Evolutionary conservation across 768 basidiomycete species (phyloP).

Genomic region (Suillus variegatus): DNA sequence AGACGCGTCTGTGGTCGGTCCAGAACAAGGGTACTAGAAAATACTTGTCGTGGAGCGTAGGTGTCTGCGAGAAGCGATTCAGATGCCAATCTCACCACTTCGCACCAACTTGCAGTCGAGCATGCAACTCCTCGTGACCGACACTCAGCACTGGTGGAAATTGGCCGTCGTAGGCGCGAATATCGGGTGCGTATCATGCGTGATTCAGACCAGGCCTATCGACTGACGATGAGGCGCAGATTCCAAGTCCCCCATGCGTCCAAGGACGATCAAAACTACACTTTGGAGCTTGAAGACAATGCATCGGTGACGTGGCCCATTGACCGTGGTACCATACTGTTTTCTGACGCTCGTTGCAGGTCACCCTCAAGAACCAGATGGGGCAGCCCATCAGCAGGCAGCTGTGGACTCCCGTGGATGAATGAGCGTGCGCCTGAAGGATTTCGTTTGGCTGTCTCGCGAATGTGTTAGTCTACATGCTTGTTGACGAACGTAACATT

Average conservation of each 20-base stretch:
- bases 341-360: background rate
- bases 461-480: too few species aligned
- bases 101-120: background rate
- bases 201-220: background rate
- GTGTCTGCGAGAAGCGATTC: background rate
- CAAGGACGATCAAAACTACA: too few species aligned
- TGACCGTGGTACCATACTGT: background rate
- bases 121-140: background rate
- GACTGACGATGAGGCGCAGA: background rate
- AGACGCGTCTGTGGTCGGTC: background rate
- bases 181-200: background rate
- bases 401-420: background rate
- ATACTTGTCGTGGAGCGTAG: background rate
- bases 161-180: accelerated
- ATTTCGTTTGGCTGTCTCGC: too few species aligned
- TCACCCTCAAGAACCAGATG: background rate
- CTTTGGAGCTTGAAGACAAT: background rate
- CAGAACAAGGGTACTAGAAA: background rate
- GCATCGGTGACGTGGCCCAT: background rate
- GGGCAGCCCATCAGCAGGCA: accelerated
- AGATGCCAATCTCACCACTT: background rate
- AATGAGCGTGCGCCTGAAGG: background rate
- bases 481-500: background rate
- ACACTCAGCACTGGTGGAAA: background rate
- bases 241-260: background rate